phyloP scores from a whole-genome alignment of 2,329 filamentous ascomycete genomes.

The Xylaria sp. region DNA sequence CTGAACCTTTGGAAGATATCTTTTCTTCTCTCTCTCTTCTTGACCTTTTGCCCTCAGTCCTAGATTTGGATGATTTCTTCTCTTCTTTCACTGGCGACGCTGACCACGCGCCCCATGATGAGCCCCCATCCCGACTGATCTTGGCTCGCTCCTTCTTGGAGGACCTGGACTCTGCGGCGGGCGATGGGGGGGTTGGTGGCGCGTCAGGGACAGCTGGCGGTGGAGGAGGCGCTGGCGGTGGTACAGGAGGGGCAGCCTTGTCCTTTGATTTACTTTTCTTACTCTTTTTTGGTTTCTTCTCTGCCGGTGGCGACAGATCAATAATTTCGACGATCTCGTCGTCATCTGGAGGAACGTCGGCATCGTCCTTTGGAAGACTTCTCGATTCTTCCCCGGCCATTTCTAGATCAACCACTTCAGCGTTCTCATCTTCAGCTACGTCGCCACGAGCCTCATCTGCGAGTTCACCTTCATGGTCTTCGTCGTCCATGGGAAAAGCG shows the following conservation, averaged over 20 bases:
- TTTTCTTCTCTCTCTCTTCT: slow-evolving; percentile 69
- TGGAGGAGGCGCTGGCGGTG: slow-evolving; percentile 47
- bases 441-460: slow-evolving; percentile 37
- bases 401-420: slow-evolving; percentile 58
- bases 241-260: slow-evolving; percentile 34
- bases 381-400: slow-evolving; percentile 40
- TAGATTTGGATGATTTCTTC: slow-evolving; percentile 64
- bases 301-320: slow-evolving; percentile 52
- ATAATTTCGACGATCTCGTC: slow-evolving; percentile 56
- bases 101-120: slow-evolving; percentile 79
- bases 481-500: slow-evolving; percentile 39
- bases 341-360: slow-evolving; percentile 27
- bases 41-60: slow-evolving; percentile 66
- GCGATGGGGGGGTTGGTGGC: slow-evolving; percentile 55
- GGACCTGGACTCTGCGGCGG: slow-evolving; percentile 55
- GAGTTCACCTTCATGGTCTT: slow-evolving; percentile 26
- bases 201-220: slow-evolving; percentile 56
- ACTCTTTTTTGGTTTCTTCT: slow-evolving; percentile 42
- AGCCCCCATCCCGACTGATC: slow-evolving; percentile 71
- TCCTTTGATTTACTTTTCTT: slow-evolving; percentile 46
- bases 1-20: slow-evolving; percentile 67
- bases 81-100: slow-evolving; percentile 64
- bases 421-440: slow-evolving; percentile 43
- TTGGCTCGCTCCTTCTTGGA: slow-evolving; percentile 78
- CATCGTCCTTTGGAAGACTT: slow-evolving; percentile 40